These are phyloP conservation scores for Apiotrichum montevideense DNA, from an alignment of 1,284 basidiomycete species.

Conservation along the genomic window DNA sequence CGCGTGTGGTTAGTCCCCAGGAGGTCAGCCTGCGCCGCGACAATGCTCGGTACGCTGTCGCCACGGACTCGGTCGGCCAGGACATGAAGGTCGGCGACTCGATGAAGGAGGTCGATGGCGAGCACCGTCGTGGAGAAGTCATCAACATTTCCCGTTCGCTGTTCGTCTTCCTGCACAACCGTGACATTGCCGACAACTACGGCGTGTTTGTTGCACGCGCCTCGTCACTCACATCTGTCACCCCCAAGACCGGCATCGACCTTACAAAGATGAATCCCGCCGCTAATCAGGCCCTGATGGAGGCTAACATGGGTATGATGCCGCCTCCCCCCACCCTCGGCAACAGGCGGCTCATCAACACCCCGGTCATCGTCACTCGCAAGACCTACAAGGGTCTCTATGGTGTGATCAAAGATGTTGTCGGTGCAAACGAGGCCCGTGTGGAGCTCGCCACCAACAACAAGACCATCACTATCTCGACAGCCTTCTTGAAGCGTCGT, in stretches of 20 bases:
- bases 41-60: constrained; percentile 69
- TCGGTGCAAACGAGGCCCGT: constrained; percentile 68
- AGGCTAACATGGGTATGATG: constrained; percentile 50
- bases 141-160: constrained; percentile 93
- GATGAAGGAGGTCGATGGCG: constrained; percentile 87
- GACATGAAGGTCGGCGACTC: constrained; percentile 69
- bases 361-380: constrained; percentile 71
- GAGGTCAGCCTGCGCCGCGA: constrained; percentile 90
- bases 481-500: constrained; percentile 70
- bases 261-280: constrained; percentile 96
- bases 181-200: constrained; percentile 81
- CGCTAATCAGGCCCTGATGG: constrained; percentile 47
- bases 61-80: constrained; percentile 82
- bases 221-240: constrained; percentile 69
- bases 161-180: constrained; percentile 90
- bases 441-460: constrained; percentile 89
- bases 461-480: constrained; percentile 80
- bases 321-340: constrained; percentile 56
- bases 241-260: constrained; percentile 70
- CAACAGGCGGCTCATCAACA: constrained; percentile 69
- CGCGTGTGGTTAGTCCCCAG: constrained; percentile 83
- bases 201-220: constrained; percentile 82
- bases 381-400: constrained; percentile 87
- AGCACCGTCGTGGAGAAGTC: constrained; percentile 86
- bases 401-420: constrained; percentile 92